Evolutionary conservation across 352 stramenopile species (phyloP).

Genomic region (Phytophthora rubi): DNA sequence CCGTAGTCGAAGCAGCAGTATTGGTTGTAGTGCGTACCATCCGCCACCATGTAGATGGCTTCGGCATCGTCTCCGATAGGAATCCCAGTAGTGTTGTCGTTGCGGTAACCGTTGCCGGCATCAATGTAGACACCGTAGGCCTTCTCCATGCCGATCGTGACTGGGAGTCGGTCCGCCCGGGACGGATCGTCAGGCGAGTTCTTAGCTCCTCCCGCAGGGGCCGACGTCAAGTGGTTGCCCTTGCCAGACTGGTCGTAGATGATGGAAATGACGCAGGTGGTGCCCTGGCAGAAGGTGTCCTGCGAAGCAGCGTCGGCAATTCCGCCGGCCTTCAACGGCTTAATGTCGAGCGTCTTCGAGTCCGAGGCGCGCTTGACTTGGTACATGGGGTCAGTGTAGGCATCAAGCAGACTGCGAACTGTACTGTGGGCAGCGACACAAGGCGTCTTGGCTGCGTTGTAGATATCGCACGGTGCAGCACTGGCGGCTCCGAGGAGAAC

Average conservation of each 20-base stretch:
- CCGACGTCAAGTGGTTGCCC: conserved; percentile 27
- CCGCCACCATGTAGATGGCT: conserved; percentile 32
- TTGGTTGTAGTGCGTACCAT: conserved; percentile 28
- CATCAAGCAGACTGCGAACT: conserved; percentile 21
- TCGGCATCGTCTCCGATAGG: conserved; percentile 25
- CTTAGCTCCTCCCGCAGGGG: conserved; percentile 30
- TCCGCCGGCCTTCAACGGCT: conserved; percentile 11
- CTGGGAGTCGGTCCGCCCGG: conserved; percentile 15
- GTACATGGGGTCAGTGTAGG: conserved; percentile 23
- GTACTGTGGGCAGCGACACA: conserved; percentile 35
- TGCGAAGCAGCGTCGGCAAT: conserved; percentile 22
- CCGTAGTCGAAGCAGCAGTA: conserved; percentile 36
- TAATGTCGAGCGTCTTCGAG: conserved; percentile 20
- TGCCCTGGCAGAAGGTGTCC: conserved; percentile 27
- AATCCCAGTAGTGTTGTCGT: conserved; percentile 21
- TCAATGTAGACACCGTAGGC: conserved; percentile 31
- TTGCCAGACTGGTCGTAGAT: conserved; percentile 39
- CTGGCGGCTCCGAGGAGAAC: conserved; percentile 12
- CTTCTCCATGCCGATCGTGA: conserved; percentile 20
- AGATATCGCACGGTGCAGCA: conserved; percentile 34
- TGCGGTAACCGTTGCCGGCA: conserved; percentile 28
- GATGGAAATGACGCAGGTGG: conserved; percentile 24
- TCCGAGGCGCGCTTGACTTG: conserved; percentile 30
- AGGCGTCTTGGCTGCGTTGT: conserved; percentile 22
- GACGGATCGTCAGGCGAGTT: conserved; percentile 21